Evolutionary conservation across 1,284 basidiomycete genomes (phyloP).

Genomic region (Trichosporon sp.): DNA sequence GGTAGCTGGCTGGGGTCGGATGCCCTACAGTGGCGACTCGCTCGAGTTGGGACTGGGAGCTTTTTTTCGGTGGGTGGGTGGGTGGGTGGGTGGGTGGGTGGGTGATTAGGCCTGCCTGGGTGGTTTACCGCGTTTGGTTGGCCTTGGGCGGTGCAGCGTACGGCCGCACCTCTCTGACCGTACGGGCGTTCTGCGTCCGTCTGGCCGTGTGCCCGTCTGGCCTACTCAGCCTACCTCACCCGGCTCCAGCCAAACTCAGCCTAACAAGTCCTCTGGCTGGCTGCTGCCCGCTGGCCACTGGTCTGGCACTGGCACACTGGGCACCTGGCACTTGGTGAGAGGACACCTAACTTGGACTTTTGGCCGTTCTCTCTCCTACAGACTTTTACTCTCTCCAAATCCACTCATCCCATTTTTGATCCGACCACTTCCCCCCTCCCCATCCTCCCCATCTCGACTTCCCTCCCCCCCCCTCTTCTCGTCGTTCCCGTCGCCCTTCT

Average conservation of each 20-base stretch:
- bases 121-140: background rate
- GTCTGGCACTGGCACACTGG: background rate
- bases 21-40: background rate
- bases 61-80: background rate
- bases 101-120: background rate
- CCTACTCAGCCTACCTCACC: background rate
- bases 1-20: background rate
- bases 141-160: slow-evolving; percentile 3
- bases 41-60: too few species aligned
- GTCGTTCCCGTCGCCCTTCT: slow-evolving; percentile 1
- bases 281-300: slow-evolving; percentile 1
- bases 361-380: background rate
- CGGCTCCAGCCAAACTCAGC: background rate
- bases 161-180: background rate
- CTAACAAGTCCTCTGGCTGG: background rate
- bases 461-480: background rate
- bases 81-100: background rate
- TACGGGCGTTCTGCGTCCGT: background rate
- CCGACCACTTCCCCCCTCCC: slow-evolving; percentile 8
- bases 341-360: slow-evolving; percentile 15
- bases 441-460: background rate
- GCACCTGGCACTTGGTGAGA: background rate
- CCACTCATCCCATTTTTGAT: slow-evolving; percentile 15
- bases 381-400: slow-evolving; percentile 17
- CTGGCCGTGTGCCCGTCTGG: background rate